These are phyloP conservation scores for Posidonia australis DNA, from an alignment of 106 monocot genomes.

Conservation along the genomic window DNA sequence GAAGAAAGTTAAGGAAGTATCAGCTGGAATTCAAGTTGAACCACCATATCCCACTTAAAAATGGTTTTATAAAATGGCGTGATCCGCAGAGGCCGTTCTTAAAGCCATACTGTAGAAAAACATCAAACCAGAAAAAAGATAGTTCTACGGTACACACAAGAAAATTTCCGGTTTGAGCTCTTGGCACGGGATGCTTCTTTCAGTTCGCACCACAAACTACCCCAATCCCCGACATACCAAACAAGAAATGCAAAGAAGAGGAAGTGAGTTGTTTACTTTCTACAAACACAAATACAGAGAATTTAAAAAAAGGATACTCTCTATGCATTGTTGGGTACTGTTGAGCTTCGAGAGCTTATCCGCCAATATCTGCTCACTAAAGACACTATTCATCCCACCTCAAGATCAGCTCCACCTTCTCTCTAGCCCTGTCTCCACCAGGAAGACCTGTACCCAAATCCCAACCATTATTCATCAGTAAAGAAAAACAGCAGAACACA, in stretches of 20 bases:
- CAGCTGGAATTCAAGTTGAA: neutral
- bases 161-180: too few relatives aligned
- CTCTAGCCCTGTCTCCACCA: neutral
- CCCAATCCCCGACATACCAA: neutral
- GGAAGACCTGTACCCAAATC: too few relatives aligned
- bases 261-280: neutral
- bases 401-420: neutral
- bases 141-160: too few relatives aligned
- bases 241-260: neutral
- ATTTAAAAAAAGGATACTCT: conserved; percentile 68
- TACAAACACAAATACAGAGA: neutral
- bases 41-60: neutral
- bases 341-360: conserved; percentile 99
- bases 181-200: neutral
- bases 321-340: conserved; percentile 91
- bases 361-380: conserved; percentile 84
- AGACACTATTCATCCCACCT: conserved; percentile 84
- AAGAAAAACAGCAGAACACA: too few relatives aligned
- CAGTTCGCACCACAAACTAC: neutral
- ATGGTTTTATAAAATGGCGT: too few relatives aligned
- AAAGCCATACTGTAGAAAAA: too few relatives aligned
- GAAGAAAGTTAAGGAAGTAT: conserved; percentile 28
- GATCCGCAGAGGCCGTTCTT: too few relatives aligned
- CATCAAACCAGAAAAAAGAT: too few relatives aligned
- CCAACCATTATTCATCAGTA: too few relatives aligned